Evolutionary conservation across 805 yeast species (phyloP), one percentile per base, ranked within the genome.

Genomic region (Blastobotrys parvus): DNA sequence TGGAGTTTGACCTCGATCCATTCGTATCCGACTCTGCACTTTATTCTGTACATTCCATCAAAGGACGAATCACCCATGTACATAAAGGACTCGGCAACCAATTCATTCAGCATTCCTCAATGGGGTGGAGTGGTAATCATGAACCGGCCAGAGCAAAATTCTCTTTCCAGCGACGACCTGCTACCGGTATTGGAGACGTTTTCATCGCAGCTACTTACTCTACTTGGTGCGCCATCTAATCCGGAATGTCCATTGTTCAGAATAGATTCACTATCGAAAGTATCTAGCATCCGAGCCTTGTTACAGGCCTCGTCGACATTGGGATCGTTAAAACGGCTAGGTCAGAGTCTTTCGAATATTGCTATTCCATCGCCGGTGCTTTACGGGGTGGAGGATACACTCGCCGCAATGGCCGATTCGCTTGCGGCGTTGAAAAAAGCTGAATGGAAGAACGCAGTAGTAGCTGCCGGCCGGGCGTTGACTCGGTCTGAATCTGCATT

Each of bases 41-140:
- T 90, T 54, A 68, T 84, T 16, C 62, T 81, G 1, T 85, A 79
- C 54, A 71, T 79, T 42, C 88, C 94, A 2, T 66, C 72, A 3
- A 54, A 61, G 31, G 63, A 67, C 20, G 65, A 63, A 21, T 60
- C 67, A 45, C 86, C 77, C 18, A 67, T 77, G 54, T 51, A 46
- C 3, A 74, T 82, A 38, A 73, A 65, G 36, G 63, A 70, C 44
- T 59, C 62, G 10, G 49, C 48, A 35, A 65, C 78, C 38, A 80
- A 73, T 59, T 77, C 80, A 43, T 88, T 82, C 56, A 61, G 83
- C 37, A 76, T 90, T 18, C 94, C 96, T 5, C 94, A 84, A 62
- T 89, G 95, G 85, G 94, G 92, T 8, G 95, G 96, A 48, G 75
- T 85, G 44, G 61, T 66, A 55, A 65, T 81, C 49, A 56, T 65